phyloP scores from a whole-genome alignment of 2,329 filamentous ascomycete species.

The Gnomoniopsis sp. region DNA sequence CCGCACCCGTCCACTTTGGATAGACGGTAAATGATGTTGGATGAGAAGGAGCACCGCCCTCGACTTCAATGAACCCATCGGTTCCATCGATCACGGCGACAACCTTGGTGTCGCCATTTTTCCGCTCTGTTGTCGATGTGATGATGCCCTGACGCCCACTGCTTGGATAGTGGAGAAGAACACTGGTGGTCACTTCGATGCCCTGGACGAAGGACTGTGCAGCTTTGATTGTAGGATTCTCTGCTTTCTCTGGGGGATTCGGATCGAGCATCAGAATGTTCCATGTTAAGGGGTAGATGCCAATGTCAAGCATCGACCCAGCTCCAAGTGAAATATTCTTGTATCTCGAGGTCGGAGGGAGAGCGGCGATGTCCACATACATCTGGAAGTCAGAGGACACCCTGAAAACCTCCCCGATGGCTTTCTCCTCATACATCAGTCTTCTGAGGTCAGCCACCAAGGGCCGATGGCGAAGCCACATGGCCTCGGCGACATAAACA shows the following conservation, averaged over 20 bases:
- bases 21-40: constrained; percentile 1
- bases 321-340: constrained; percentile 27
- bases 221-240: background rate
- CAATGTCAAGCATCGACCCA: constrained; percentile 30
- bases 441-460: constrained; percentile 20
- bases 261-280: background rate
- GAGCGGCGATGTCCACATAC: constrained; percentile 22
- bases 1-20: background rate
- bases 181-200: constrained; percentile 7
- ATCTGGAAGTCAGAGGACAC: constrained; percentile 28
- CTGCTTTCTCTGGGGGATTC: background rate
- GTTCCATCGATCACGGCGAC: background rate
- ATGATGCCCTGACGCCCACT: background rate
- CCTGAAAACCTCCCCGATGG: constrained; percentile 26
- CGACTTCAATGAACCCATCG: constrained; percentile 35
- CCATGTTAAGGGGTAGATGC: constrained; percentile 29
- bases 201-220: background rate
- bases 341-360: constrained; percentile 21
- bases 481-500: constrained; percentile 34
- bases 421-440: constrained; percentile 25
- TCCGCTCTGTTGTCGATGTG: background rate
- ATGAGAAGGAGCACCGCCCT: constrained; percentile 7
- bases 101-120: background rate
- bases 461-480: constrained; percentile 35
- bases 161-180: background rate